Base-by-base conservation (phyloP, 805 yeast genomes). In the Teunomyces barrocoloradensis region DNA sequence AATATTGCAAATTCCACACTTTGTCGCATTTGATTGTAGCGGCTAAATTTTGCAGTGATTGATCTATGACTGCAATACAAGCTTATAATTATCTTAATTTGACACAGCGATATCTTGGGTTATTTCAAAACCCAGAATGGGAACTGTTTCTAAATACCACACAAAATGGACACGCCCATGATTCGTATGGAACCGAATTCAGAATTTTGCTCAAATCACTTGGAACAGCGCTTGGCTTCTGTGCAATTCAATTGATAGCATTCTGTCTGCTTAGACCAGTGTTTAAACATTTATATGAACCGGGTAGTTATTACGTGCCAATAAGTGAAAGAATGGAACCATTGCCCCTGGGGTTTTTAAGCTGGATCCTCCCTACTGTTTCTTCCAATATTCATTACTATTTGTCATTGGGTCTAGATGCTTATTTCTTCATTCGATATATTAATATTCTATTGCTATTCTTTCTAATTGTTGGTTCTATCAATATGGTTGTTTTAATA, bases 371-470 rank as follows among this genome's bases (percentile, higher is more conserved):
- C 4, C 77, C 80, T 0, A 68, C 78, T 0, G 45, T 79, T 25
- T 51, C 58, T 6, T 59, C 64, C 17, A 71, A 74, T 1, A 66
- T 79, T 4, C 68, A 71, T 6, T 65, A 69, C 25, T 83, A 80
- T 54, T 58, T 73, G 23, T 63, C 69, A 1, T 65, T 77, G 50
- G 95, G 96, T 0, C 60, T 87, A 6, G 96, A 89, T 61, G 82
- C 90, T 0, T 88, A 85, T 60, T 83, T 85, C 57, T 84, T 87
- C 53, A 56, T 88, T 2, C 63, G 96, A 43, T 88, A 78, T 55
- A 57, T 89, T 40, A 62, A 69, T 42, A 65, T 84, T 4, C 57
- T 86, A 9, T 57, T 80, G 28, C 50, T 76, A 1, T 70, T 84
- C 40, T 85, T 84, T 56, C 54, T 68, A 1, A 72, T 75, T 0